phyloP scores from a whole-genome alignment of 2,329 filamentous ascomycete genomes.

The Neocucurbitaria cava region DNA sequence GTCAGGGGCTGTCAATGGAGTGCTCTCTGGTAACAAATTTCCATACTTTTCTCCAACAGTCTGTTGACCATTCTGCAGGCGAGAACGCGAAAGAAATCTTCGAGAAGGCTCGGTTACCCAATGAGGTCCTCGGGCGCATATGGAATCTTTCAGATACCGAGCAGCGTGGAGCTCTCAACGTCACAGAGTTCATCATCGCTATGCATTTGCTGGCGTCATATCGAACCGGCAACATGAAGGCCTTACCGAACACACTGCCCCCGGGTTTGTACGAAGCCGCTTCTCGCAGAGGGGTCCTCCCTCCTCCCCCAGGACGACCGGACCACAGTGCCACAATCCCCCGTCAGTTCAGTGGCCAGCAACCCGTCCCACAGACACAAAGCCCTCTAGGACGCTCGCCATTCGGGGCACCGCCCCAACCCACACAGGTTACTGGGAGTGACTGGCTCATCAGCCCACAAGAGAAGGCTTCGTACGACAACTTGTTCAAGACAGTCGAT shows the following conservation, averaged over 20 bases:
- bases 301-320: constrained; percentile 52
- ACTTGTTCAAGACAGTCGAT: constrained; percentile 84
- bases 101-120: constrained; percentile 87
- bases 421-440: constrained; percentile 62
- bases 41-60: background rate
- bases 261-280: constrained; percentile 90
- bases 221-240: constrained; percentile 81
- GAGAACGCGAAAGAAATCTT: constrained; percentile 94
- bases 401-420: constrained; percentile 57
- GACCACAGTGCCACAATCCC: constrained; percentile 70
- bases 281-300: constrained; percentile 63
- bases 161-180: constrained; percentile 83
- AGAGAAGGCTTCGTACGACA: constrained; percentile 89
- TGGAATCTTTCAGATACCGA: constrained; percentile 96
- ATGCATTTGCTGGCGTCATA: constrained; percentile 96
- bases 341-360: constrained; percentile 78
- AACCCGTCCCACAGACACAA: constrained; percentile 59
- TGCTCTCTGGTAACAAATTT: constrained; percentile 67
- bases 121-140: constrained; percentile 90
- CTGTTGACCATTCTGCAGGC: constrained; percentile 55
- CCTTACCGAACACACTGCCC: constrained; percentile 80
- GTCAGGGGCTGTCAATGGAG: constrained; percentile 76
- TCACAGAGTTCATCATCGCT: constrained; percentile 94
- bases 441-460: constrained; percentile 85
- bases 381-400: constrained; percentile 63